These are phyloP conservation scores for Fusarium brevicatenulatum DNA, from an alignment of 2,329 filamentous ascomycete genomes.

Conservation along the genomic window DNA sequence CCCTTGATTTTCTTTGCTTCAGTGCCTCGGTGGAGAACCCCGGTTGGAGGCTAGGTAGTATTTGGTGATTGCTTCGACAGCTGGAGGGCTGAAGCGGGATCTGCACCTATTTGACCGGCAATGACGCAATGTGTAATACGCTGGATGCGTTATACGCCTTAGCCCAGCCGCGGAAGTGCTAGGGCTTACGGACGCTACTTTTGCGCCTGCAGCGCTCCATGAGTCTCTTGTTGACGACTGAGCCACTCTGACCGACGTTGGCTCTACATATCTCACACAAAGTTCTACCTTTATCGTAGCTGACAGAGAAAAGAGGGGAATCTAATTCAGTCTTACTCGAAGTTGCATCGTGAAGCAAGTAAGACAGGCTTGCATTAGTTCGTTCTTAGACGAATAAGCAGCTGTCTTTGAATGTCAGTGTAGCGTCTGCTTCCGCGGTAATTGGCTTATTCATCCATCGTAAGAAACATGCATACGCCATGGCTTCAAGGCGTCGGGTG, in stretches of 20 bases:
- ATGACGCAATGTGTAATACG: not conserved
- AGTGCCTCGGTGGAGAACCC: not conserved
- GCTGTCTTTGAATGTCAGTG: not conserved
- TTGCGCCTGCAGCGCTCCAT: too few species aligned
- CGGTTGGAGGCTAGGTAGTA: fast-evolving
- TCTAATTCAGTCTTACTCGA: not conserved
- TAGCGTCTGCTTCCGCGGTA: not conserved
- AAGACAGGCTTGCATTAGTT: not conserved
- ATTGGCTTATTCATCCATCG: not conserved
- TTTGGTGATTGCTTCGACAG: not conserved
- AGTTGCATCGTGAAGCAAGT: fast-evolving
- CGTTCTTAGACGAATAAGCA: not conserved
- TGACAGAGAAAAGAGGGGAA: not conserved
- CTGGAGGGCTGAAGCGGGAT: not conserved
- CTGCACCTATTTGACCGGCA: not conserved
- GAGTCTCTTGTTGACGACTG: not conserved
- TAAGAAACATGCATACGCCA: not conserved
- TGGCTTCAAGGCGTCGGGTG: fast-evolving
- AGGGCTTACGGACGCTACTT: not conserved
- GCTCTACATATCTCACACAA: not conserved
- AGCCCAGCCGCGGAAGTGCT: not conserved
- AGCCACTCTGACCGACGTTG: not conserved
- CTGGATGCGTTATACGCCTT: not conserved
- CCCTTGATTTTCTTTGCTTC: too few species aligned
- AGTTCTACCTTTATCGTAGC: not conserved